Base-by-base conservation (phyloP, 2,329 filamentous ascomycete genomes). In the Purpureocillium takamizusanense region DNA sequence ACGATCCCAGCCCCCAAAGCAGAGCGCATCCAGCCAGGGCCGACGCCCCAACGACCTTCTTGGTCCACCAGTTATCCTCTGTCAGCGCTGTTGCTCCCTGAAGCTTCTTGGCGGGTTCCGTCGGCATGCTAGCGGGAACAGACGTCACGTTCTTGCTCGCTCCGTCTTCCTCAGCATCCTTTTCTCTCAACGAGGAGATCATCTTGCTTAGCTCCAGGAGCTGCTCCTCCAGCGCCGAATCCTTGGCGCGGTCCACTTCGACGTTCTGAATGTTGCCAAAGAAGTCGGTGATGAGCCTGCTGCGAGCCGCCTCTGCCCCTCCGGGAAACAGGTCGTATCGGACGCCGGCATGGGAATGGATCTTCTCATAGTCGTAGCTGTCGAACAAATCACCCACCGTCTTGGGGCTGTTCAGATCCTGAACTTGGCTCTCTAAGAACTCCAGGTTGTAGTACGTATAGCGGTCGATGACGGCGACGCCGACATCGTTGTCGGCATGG, bases 361-460 rank as follows among this genome's bases (percentile, higher is more conserved):
- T 97, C 69, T 95, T 94, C 36, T 81, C 79, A 53, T 86, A 88
- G 49, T 94, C 90, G 59, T 95, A 97, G 56, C 85, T 94, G 64
- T 97, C 90, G 52, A 98, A 98, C 3, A 98, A 67, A 54, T 97
- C 88, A 43, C 89, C 92, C 25, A 98, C 69, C 0, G 88, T 95
- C 63, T 89, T 82, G 58, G 95, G 92, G 49, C 81, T 88, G 54
- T 79, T 83, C 31, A 89, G 79, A 47, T 90, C 89, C 43, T 81
- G 82, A 42, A 97, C 86, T 53, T 94, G 82, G 3, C 79, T 85
- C 61, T 98, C 92, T 25, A 98, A 76, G 59, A 95, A 98, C 53
- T 98, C 92, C 38, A 98, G 78, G 54, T 95, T 95, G 66, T 95
- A 97, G 65, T 97, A 98, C 7, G 92, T 98, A 71, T 94, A 98